phyloP scores from a whole-genome alignment of 805 yeast genomes.

The Scheffersomyces amazonensis region DNA sequence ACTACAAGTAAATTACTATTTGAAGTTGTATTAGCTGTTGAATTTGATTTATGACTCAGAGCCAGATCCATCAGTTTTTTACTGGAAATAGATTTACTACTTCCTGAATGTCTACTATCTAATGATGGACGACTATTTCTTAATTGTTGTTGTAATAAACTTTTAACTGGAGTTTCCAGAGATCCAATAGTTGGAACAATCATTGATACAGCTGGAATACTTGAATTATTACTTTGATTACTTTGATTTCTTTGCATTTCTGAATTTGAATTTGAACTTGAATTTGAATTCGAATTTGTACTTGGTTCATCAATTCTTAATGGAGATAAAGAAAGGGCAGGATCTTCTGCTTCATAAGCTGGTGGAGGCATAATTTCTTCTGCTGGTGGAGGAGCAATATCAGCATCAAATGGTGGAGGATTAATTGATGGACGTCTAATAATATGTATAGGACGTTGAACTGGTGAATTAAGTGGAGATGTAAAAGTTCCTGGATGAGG shows the following conservation, averaged over 20 bases:
- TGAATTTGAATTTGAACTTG: neutral
- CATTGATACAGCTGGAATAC: neutral
- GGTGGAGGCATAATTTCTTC: constrained; percentile 23
- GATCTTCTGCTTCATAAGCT: constrained; percentile 23
- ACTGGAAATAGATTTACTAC: neutral
- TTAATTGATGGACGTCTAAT: constrained; percentile 53
- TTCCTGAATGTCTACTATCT: neutral
- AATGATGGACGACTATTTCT: neutral
- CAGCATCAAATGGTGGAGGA: constrained; percentile 60
- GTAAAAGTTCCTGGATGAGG: constrained; percentile 43
- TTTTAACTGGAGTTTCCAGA: neutral
- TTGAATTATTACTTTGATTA: neutral
- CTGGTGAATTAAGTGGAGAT: constrained; percentile 42
- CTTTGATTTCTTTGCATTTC: neutral
- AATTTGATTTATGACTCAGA: neutral
- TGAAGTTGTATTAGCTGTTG: neutral
- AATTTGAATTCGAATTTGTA: too few relatives aligned
- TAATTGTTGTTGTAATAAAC: neutral
- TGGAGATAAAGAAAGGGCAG: constrained; percentile 18
- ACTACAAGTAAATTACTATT: neutral
- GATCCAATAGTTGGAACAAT: neutral
- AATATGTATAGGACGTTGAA: constrained; percentile 50
- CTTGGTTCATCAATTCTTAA: constrained; percentile 15
- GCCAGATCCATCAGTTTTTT: neutral
- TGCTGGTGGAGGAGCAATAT: constrained; percentile 12